Evolutionary conservation across 2,329 filamentous ascomycete species (phyloP), one percentile per base, ranked within the genome.

Genomic region (Basipetospora chlamydospora): DNA sequence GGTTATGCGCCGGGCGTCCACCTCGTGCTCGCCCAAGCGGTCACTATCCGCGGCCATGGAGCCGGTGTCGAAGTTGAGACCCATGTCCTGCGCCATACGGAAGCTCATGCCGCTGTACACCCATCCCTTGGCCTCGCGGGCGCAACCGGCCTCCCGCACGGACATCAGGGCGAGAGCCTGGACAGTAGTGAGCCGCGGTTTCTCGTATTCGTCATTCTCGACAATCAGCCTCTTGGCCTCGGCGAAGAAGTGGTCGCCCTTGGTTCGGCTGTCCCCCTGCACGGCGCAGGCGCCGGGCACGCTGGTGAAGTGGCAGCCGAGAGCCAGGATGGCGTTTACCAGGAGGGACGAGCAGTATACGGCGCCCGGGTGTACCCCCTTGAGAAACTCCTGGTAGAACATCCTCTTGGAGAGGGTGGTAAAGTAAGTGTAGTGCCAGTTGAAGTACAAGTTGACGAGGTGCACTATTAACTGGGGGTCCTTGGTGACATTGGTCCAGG

Each of bases 81-180:
- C 90, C 43, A 98, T 72, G 49, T 98, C 90, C 54, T 81, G 82
- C 1, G 87, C 88, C 88, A 98, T 96, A 30, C 90, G 79, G 54
- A 98, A 96, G 49, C 83, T 90, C 83, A 98, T 95, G 34, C 90
- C 88, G 49, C 85, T 94, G 56, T 96, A 96, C 3, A 95, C 86
- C 90, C 90, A 98, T 1, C 90, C 90, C 56, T 90, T 93, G 26
- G 85, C 85, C 58, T 96, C 90, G 28, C 88, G 72, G 0, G 84
- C 88, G 54, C 88, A 96, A 1, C 90, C 90, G 3, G 88, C 90
- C 60, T 98, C 90, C 42, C 90, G 71, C 1, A 96, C 88, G 6
- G 87, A 95, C 87, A 98, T 95, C 43, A 96, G 63, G 0, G 86
- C 87, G 38, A 96, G 61, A 1, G 90, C 90, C 58, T 98, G 90